Conservation (phyloP, 192 early-diverging fungal genomes). For the Backusella tarrabulga region DNA sequence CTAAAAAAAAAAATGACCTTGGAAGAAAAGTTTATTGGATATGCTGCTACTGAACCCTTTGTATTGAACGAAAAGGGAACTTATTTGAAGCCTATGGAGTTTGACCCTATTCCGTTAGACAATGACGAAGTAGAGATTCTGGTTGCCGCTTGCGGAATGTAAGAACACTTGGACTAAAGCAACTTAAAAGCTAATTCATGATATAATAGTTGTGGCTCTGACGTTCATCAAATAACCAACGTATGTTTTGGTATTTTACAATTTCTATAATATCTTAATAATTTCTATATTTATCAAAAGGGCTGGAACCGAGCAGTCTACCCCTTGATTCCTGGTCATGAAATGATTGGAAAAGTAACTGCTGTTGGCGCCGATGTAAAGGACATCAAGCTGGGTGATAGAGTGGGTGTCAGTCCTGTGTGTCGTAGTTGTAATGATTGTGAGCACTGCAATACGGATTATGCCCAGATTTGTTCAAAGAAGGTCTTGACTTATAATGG, state of each 20-base stretch:
- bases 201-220: conserved; percentile 68
- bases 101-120: conserved; percentile 36
- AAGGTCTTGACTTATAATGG: conserved; percentile 58
- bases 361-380: conserved; percentile 35
- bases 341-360: conserved; percentile 50
- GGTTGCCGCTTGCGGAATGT: conserved; percentile 48
- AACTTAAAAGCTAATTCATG: background rate
- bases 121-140: conserved; percentile 48
- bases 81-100: conserved; percentile 22
- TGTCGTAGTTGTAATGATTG: conserved; percentile 31
- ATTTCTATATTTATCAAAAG: conserved; percentile 10
- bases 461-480: conserved; percentile 37
- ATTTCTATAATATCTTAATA: conserved; percentile 20
- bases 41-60: conserved; percentile 21
- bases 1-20: background rate
- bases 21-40: conserved; percentile 24
- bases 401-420: conserved; percentile 44
- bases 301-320: conserved; percentile 34
- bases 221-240: conserved; percentile 66
- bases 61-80: conserved; percentile 10
- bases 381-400: conserved; percentile 39
- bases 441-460: conserved; percentile 30
- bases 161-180: conserved; percentile 1
- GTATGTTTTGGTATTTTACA: conserved; percentile 48
- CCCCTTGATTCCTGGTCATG: conserved; percentile 53